Conservation (phyloP, 768 basidiomycete genomes). For the Amanita molliuscula region DNA sequence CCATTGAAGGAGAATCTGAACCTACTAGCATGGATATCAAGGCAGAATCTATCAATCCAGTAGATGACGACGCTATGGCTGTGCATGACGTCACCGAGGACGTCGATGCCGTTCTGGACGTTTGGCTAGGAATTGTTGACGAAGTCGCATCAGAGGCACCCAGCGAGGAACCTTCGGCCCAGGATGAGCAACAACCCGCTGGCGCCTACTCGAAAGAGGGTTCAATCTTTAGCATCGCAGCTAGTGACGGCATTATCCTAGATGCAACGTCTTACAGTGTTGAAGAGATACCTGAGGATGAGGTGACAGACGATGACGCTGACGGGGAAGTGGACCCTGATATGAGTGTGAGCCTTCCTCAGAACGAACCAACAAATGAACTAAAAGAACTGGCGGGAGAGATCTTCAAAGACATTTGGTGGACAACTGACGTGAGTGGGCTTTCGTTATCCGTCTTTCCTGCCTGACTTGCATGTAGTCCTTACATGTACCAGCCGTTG, state of each 20-base stretch:
- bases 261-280: neutral
- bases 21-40: neutral
- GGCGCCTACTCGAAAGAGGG: slow-evolving; percentile 1
- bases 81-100: slow-evolving; percentile 7
- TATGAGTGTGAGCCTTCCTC: neutral
- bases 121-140: slow-evolving; percentile 4
- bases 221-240: neutral
- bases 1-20: neutral
- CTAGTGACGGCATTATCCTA: neutral
- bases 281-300: slow-evolving; percentile 2
- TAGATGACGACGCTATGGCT: slow-evolving; percentile 7
- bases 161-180: neutral
- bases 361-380: neutral
- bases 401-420: slow-evolving; percentile 17
- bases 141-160: slow-evolving; percentile 4
- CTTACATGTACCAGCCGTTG: neutral
- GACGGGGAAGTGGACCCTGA: slow-evolving; percentile 9
- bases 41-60: neutral
- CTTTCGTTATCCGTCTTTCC: neutral
- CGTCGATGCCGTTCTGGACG: neutral
- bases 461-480: neutral
- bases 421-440: neutral
- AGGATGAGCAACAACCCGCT: neutral
- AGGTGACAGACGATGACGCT: slow-evolving; percentile 10
- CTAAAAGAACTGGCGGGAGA: slow-evolving; percentile 21